These are phyloP conservation scores for Conoideocrella luteorostrata DNA, from an alignment of 2,329 filamentous ascomycete species.

Conservation along the genomic window DNA sequence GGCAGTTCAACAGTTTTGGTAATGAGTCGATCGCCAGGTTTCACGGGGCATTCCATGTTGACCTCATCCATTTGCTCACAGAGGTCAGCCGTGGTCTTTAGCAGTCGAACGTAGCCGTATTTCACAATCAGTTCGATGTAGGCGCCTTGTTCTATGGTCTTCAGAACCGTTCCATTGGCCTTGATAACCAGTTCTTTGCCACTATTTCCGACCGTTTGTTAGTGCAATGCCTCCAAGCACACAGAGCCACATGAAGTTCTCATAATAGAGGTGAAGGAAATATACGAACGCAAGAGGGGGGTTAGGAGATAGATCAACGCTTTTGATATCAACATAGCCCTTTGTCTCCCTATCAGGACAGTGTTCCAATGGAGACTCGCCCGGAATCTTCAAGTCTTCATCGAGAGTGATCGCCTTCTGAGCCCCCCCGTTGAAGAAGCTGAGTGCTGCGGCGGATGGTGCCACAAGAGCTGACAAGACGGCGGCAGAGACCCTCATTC, in stretches of 20 bases:
- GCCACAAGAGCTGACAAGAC: slow-evolving; percentile 39
- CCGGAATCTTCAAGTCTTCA: slow-evolving; percentile 61
- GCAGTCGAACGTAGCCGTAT: slow-evolving; percentile 85
- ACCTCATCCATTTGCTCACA: slow-evolving; percentile 88
- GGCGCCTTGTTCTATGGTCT: slow-evolving; percentile 70
- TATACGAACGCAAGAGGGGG: slow-evolving; percentile 68
- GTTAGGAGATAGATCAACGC: slow-evolving; percentile 77
- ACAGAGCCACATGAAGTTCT: neutral
- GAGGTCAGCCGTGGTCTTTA: slow-evolving; percentile 74
- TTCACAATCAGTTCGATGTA: slow-evolving; percentile 82
- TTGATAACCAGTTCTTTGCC: slow-evolving; percentile 72
- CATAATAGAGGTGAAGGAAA: neutral
- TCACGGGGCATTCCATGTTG: slow-evolving; percentile 80
- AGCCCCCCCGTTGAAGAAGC: slow-evolving; percentile 30
- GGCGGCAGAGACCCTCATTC: slow-evolving; percentile 35
- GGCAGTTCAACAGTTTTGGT: slow-evolving; percentile 81
- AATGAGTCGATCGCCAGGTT: slow-evolving; percentile 68
- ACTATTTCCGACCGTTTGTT: slow-evolving; percentile 41
- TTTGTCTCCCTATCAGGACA: slow-evolving; percentile 60
- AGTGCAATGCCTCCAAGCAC: no score
- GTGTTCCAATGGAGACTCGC: slow-evolving; percentile 77
- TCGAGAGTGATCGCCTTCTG: slow-evolving; percentile 34
- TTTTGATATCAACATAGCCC: slow-evolving; percentile 69
- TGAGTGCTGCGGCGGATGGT: slow-evolving; percentile 38
- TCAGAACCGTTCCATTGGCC: slow-evolving; percentile 66